Percentiles rank a stretch among this genome's conserved stretches.
phyloP scores from a whole-genome alignment of 2,329 filamentous ascomycete genomes.

The Fusarium sp. region DNA sequence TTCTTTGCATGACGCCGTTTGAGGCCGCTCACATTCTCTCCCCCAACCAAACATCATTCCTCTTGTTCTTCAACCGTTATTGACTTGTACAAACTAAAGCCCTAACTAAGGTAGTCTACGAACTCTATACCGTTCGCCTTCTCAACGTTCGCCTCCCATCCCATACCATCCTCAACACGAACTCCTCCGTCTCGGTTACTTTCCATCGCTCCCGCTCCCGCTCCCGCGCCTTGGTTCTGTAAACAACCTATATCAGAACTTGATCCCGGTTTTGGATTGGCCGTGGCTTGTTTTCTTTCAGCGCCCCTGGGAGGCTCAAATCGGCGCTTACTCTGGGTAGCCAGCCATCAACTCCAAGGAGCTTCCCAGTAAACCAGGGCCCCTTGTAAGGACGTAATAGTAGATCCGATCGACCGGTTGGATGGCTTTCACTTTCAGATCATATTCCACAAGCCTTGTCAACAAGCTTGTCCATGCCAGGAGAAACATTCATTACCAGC shows the following conservation, averaged over 20 bases:
- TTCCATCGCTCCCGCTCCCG: conserved; percentile 24
- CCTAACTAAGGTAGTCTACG: background rate
- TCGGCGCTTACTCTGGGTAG: conserved; percentile 33
- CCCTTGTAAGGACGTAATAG: conserved; percentile 26
- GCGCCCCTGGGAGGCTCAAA: conserved; percentile 33
- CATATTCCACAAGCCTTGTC: conserved; percentile 14
- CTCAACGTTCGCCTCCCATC: conserved; percentile 28
- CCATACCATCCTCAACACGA: conserved; percentile 11
- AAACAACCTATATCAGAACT: background rate
- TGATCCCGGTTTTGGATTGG: conserved; percentile 6
- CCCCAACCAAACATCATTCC: background rate
- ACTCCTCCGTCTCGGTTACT: conserved; percentile 1
- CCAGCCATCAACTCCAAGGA: conserved; percentile 23
- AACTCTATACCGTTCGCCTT: conserved; percentile 23
- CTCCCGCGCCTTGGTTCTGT: conserved; percentile 4
- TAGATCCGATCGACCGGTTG: conserved; percentile 39
- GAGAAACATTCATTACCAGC: background rate
- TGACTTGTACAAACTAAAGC: background rate
- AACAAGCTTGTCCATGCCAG: background rate
- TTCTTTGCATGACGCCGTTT: conserved; percentile 34
- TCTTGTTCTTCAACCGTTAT: background rate
- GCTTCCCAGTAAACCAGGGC: conserved; percentile 15
- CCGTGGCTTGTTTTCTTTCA: conserved; percentile 1
- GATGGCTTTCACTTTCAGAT: conserved; percentile 16
- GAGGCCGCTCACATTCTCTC: conserved; percentile 25